Base-by-base conservation (phyloP, 805 yeast species). In the Candida insectorum region DNA sequence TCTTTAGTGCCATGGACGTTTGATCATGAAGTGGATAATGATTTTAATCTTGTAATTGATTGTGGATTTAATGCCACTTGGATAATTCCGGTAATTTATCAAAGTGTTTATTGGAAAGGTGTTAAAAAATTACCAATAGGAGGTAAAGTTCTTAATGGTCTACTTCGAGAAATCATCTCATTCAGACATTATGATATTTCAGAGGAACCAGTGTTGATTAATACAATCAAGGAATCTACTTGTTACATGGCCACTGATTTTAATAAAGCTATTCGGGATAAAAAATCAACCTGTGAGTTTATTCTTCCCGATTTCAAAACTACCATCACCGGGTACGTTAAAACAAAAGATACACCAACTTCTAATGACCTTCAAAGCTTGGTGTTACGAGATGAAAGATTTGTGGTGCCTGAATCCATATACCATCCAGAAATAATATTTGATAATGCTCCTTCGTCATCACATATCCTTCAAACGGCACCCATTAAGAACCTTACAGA, bases 171-270 rank as follows among this genome's bases (percentile, higher is more conserved):
- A 51, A 70, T 85, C 30, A 75, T 91, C 9, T 86, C 96, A 2
- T 93, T 84, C 52, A 69, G 97, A 34, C 93, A 93, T 62, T 93
- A 89, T 56, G 91, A 93, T 51, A 88, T 93, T 45, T 79, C 86
- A 52, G 96, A 93, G 40, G 99, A 94, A 57, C 81, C 95, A 0
- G 66, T 84, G 2, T 60, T 93, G 29, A 80, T 93, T 30, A 86
- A 88, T 51, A 79, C 83, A 30, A 84, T 94, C 44, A 93, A 93
- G 51, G 96, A 89, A 51, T 66, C 73, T 39, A 63, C 91, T 23
- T 72, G 85, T 55, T 79, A 75, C 64, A 75, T 85, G n/a, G 77
- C 91, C 0, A 41, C 46, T 14, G 76, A 84, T 47, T 85, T 78
- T 47, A 60, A 56, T 15, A 47, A 52, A 14, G 73, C 77, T 14